Base-by-base conservation (phyloP, 306 rosid species). In the Malus domestica region DNA sequence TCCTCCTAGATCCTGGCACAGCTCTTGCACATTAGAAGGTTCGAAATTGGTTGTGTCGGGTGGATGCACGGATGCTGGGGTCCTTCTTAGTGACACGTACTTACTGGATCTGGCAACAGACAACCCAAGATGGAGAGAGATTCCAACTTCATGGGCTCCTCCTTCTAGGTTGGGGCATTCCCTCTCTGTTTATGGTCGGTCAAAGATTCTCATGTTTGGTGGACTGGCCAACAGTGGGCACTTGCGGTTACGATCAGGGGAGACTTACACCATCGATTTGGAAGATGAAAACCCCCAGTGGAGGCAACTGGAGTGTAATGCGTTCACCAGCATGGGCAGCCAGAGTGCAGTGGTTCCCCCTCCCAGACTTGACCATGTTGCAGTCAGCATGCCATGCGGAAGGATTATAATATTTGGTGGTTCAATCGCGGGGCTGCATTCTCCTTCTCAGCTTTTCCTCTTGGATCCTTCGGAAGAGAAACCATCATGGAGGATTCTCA, bases 351-450 rank as follows among this genome's bases (percentile, higher is more conserved):
- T 82, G 79, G 91, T 95, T 70, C 98, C 98, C 72, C 99, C 98
- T 67, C 97, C 98, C 16, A 86, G 99, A 74, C 85, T 96, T 29
- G 99, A 96, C 79, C 99, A 96, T 65, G 99, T 96, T 72, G 97
- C 99, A 16, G 89, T 96, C 64, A 96, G 93, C 87, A 92, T 96
- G 98, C 99, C 99, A n/a, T 96, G 99, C 82, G 99, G 99, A 66
- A 90, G 98, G 85, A 81, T 95, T 25, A 95, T 92, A 75, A 86
- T 92, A 66, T 95, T 92, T 30, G 99, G 99, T 44, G 97, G 99
- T 61, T 92, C 99, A 25, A 88, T 95, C 55, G 91, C 93, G 0
- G 99, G 99, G 76, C 93, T 95, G 78, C 99, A 95, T 82, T 95
- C 99, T 32, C 97, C 99, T 25, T 95, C 99, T 32, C 99, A 95